Evolutionary conservation across 2,329 filamentous ascomycete species (phyloP), one percentile per base, ranked within the genome.

Genomic region (Talaromyces albobiverticillius): DNA sequence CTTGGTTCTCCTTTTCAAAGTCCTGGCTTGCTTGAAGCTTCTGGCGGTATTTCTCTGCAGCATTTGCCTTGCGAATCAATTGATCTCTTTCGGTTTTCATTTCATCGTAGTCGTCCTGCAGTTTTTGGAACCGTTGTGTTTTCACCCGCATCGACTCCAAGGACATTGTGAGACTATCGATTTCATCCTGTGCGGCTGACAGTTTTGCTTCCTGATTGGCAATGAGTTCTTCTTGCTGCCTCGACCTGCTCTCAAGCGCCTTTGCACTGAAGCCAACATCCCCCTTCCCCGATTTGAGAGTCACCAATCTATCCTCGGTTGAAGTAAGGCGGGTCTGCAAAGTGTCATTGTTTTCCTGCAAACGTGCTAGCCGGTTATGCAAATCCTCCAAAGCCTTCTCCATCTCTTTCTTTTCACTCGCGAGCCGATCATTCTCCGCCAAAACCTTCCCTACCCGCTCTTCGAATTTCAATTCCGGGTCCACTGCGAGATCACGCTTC

Each of bases 141-240:
- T 77, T 76, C 53, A 74, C 69, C 42, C 71, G 71, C 54, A 76
- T 61, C 4, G 73, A 72, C 55, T 76, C 74, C 22, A 75, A 66
- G 0, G 67, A 70, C 69, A 76, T 77, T 18, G 71, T 68, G 25
- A 78, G 61, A 25, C 71, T 70, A 57, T 75, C 73, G 6, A 75
- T 69, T 55, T 76, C 72, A 53, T 74, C 67, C 55, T 77, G 71
- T 26, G 71, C 62, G 29, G 79, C 76, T 54, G 87, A 82, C 10
- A 86, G 71, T 61, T 88, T 82, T 18, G 80, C 79, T 67, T 92
- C 88, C 61, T 90, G 82, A 22, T 78, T 81, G 36, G 84, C 83
- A 64, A 92, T 91, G 47, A 90, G 76, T 55, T 86, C 80, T 67
- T 89, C 85, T 62, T 88, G 84, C 61, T 90, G 72, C 31, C 71